phyloP scores from a whole-genome alignment of 176 grass and related monocot species.

The Panicum miliaceum region DNA sequence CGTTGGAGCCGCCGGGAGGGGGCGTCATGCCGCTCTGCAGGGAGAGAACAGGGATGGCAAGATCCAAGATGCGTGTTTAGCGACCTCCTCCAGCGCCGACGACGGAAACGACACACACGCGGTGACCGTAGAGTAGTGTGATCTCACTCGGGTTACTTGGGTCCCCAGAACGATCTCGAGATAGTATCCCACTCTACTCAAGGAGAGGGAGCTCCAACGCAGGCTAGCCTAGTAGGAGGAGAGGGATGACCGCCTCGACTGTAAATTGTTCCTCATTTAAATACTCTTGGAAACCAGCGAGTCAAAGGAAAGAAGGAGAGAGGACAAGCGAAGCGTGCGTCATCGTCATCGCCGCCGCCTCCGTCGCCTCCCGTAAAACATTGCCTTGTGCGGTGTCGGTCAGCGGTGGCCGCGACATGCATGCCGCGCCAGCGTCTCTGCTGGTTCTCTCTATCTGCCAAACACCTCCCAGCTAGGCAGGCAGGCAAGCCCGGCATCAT shows the following conservation, averaged over 20 bases:
- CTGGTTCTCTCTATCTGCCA: background rate
- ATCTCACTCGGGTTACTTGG: background rate
- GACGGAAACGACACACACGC: background rate
- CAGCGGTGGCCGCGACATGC: background rate
- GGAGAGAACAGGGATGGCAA: background rate
- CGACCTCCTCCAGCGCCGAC: background rate
- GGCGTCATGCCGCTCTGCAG: constrained; percentile 31
- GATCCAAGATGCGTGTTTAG: background rate
- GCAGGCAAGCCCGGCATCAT: background rate
- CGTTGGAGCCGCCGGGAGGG: constrained; percentile 8
- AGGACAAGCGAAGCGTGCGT: background rate
- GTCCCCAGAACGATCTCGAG: background rate
- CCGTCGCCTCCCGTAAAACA: background rate
- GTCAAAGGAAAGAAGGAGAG: background rate
- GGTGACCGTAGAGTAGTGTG: background rate
- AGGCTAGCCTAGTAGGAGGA: too few relatives aligned
- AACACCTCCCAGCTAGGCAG: background rate
- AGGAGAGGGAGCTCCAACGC: too few relatives aligned
- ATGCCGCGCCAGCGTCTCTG: background rate
- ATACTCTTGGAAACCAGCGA: background rate
- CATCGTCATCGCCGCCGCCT: background rate
- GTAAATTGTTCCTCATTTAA: background rate
- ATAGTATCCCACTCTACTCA: too few relatives aligned
- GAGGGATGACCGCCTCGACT: background rate
- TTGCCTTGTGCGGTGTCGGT: background rate